Evolutionary conservation across 1,139 yeast species (phyloP).

Genomic region (Lodderomyces orthopsilosis): DNA sequence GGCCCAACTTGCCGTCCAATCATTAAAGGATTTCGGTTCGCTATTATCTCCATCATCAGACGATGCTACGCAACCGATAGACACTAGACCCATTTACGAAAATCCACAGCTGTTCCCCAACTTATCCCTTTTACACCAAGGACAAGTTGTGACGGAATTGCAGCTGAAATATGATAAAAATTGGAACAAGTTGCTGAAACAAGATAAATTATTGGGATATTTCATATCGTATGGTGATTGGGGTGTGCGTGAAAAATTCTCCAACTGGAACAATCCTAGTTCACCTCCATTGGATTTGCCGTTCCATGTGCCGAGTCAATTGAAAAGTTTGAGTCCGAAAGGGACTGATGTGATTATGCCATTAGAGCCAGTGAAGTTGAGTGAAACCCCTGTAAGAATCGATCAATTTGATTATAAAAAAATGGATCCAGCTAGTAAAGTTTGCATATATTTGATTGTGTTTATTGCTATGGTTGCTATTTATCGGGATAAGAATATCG

Average conservation of each 20-base stretch:
- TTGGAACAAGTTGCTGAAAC: conserved; percentile 46
- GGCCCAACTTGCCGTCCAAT: conserved; percentile 41
- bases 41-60: conserved; percentile 32
- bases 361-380: conserved; percentile 43
- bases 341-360: conserved; percentile 25
- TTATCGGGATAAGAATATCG: conserved; percentile 49
- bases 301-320: conserved; percentile 41
- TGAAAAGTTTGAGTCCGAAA: conserved; percentile 22
- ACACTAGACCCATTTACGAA: conserved; percentile 48
- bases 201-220: conserved; percentile 51
- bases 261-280: conserved; percentile 35
- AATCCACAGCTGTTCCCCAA: conserved; percentile 44
- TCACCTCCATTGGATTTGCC: conserved; percentile 56
- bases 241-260: conserved; percentile 60
- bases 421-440: conserved; percentile 55
- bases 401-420: conserved; percentile 49
- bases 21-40: conserved; percentile 41
- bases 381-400: conserved; percentile 42
- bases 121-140: conserved; percentile 54
- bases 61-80: conserved; percentile 50
- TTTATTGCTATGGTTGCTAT: conserved; percentile 43
- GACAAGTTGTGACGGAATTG: conserved; percentile 53
- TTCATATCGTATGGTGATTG: conserved; percentile 62
- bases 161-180: conserved; percentile 50
- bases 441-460: conserved; percentile 45